Percentiles rank a stretch among this genome's conserved stretches.
phyloP scores from a whole-genome alignment of 2,329 filamentous ascomycete species.

The Colletotrichum eleusines region DNA sequence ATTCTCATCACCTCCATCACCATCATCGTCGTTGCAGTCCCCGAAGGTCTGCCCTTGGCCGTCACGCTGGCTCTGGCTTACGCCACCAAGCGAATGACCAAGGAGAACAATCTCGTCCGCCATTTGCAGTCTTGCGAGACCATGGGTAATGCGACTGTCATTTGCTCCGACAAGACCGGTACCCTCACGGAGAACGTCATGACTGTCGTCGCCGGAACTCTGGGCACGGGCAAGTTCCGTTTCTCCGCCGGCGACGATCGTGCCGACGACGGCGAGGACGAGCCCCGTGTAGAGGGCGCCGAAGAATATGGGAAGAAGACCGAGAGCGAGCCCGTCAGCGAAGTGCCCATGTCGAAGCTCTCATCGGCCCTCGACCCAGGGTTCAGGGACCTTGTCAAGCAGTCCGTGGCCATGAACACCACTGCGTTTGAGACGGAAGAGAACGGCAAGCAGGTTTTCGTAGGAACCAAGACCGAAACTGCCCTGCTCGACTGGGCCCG shows the following conservation, averaged over 20 bases:
- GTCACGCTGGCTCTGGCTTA: constrained; percentile 73
- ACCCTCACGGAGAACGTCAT: constrained; percentile 75
- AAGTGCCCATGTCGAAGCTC: constrained; percentile 33
- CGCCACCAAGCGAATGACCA: constrained; percentile 72
- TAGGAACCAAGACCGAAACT: constrained; percentile 68
- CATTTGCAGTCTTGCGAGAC: constrained; percentile 71
- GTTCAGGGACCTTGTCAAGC: constrained; percentile 53
- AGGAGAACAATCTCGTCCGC: constrained; percentile 72
- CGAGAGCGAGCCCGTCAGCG: not conserved
- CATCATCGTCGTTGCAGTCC: constrained; percentile 70
- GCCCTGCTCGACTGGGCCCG: constrained; percentile 57
- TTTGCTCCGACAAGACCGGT: constrained; percentile 76
- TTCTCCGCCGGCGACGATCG: constrained; percentile 52
- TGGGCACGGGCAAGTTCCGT: constrained; percentile 53
- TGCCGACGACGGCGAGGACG: constrained; percentile 10
- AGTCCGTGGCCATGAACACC: constrained; percentile 61
- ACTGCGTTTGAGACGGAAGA: constrained; percentile 66
- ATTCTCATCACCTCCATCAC: constrained; percentile 56
- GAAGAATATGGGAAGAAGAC: constrained; percentile 13
- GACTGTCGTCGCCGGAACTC: constrained; percentile 69
- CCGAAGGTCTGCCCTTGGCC: constrained; percentile 70
- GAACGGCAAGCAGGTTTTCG: constrained; percentile 57
- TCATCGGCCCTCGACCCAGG: constrained; percentile 49
- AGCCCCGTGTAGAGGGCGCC: too few relatives aligned
- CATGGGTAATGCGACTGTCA: constrained; percentile 73